Percentiles rank a stretch among this genome's conserved stretches.
Conservation (phyloP, 108 stramenopile genomes). For the Poteriospumella lacustris region DNA sequence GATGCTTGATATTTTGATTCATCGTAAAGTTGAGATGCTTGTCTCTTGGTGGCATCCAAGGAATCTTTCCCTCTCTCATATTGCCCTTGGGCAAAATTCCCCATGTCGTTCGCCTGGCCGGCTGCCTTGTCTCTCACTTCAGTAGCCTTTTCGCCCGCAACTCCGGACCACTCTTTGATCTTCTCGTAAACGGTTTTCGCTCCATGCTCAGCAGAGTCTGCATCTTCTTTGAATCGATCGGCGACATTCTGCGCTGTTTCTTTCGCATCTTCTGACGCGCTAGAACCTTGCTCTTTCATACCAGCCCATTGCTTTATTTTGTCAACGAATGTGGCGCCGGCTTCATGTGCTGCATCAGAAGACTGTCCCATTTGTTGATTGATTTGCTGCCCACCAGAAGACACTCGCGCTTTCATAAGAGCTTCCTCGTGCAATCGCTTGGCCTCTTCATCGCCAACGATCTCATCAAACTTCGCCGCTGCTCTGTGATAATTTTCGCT, state of each 20-base stretch:
- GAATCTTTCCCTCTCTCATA: too few species aligned
- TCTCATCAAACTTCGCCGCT: background rate
- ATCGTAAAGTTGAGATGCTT: too few species aligned
- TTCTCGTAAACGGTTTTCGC: background rate
- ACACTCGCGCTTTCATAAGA: background rate
- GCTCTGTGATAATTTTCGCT: background rate
- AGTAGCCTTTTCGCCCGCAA: background rate
- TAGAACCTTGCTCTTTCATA: background rate
- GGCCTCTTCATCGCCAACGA: background rate
- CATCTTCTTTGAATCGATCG: background rate
- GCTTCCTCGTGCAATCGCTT: background rate
- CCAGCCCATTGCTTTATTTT: background rate
- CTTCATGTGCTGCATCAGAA: background rate
- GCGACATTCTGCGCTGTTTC: background rate
- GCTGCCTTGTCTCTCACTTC: background rate
- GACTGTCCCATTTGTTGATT: background rate
- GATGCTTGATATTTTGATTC: background rate
- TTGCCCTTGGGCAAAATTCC: too few species aligned
- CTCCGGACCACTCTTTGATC: background rate
- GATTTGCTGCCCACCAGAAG: background rate
- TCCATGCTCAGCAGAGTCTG: background rate
- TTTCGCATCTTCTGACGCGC: background rate
- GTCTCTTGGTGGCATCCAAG: too few species aligned
- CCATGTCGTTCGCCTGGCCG: too few species aligned
- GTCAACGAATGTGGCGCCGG: background rate